Percentiles rank a stretch among this genome's conserved stretches.
phyloP scores from a whole-genome alignment of 345 rosid species.

The Aquilaria yunnanensis region DNA sequence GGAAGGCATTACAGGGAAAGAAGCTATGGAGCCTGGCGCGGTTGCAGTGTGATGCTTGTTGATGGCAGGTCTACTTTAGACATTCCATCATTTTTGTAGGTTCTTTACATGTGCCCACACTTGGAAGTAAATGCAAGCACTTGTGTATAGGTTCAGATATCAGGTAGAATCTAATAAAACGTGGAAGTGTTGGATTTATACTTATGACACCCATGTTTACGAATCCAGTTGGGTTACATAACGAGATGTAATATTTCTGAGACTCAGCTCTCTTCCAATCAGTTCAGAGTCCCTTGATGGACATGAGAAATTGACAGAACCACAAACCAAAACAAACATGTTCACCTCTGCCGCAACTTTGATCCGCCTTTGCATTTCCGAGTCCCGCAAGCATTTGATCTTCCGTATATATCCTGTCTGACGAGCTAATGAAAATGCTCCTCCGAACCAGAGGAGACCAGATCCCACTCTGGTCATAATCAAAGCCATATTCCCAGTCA shows the following conservation, averaged over 20 bases:
- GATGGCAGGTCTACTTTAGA: too few species aligned
- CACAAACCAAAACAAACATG: constrained; percentile 20
- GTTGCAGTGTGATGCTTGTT: too few species aligned
- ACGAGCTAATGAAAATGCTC: constrained; percentile 48
- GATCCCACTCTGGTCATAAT: constrained; percentile 49
- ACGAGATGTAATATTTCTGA: not conserved
- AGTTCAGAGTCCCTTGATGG: not conserved
- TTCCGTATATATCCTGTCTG: constrained; percentile 46
- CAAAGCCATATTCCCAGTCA: constrained; percentile 53
- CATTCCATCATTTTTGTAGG: too few species aligned
- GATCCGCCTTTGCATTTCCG: constrained; percentile 21
- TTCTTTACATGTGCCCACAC: too few species aligned
- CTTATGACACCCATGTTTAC: too few species aligned
- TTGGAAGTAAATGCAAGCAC: not conserved
- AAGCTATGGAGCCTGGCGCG: constrained; percentile 22
- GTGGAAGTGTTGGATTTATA: too few species aligned
- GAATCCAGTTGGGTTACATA: not conserved
- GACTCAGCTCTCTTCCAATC: not conserved
- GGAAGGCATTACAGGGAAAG: constrained; percentile 81
- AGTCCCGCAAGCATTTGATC: constrained; percentile 51
- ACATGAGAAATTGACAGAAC: not conserved
- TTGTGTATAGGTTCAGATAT: not conserved
- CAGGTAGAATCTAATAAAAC: not conserved
- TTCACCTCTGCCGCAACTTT: constrained; percentile 21
- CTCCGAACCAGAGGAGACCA: constrained; percentile 80